Conservation (phyloP, 164 flowering plant species). For the Vitis labrusca region DNA sequence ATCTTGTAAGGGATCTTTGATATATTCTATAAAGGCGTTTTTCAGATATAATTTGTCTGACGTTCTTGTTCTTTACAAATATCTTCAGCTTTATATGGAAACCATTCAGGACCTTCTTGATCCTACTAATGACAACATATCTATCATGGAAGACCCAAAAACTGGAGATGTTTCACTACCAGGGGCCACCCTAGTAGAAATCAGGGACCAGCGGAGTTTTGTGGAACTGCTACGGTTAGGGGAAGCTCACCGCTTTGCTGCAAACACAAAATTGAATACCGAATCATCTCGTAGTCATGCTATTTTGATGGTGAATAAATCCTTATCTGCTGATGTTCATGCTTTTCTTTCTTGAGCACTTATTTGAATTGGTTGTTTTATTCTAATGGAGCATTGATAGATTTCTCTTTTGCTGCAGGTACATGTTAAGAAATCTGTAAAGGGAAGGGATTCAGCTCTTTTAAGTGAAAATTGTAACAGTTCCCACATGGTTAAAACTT, state of each 20-base stretch:
- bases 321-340: constrained; percentile 9
- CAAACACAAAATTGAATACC: constrained; percentile 90
- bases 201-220: constrained; percentile 82
- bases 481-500: constrained; percentile 45
- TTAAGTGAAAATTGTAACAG: constrained; percentile 54
- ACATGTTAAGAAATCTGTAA: constrained; percentile 65
- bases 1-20: background rate
- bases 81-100: constrained; percentile 94
- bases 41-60: background rate
- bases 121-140: constrained; percentile 82
- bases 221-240: constrained; percentile 77
- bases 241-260: constrained; percentile 94
- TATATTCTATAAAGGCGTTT: background rate
- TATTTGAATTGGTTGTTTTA: background rate
- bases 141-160: constrained; percentile 91
- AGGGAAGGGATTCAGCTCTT: constrained; percentile 51
- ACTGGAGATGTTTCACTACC: constrained; percentile 96
- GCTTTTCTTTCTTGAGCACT: background rate
- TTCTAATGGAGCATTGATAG: background rate
- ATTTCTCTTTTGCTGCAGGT: constrained; percentile 45
- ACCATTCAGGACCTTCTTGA: constrained; percentile 94
- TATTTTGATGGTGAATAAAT: constrained; percentile 69
- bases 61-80: constrained; percentile 5
- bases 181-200: constrained; percentile 77
- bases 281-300: constrained; percentile 99